Evolutionary conservation across 306 rosid genomes (phyloP).

Genomic region (Spatholobus suberectus): DNA sequence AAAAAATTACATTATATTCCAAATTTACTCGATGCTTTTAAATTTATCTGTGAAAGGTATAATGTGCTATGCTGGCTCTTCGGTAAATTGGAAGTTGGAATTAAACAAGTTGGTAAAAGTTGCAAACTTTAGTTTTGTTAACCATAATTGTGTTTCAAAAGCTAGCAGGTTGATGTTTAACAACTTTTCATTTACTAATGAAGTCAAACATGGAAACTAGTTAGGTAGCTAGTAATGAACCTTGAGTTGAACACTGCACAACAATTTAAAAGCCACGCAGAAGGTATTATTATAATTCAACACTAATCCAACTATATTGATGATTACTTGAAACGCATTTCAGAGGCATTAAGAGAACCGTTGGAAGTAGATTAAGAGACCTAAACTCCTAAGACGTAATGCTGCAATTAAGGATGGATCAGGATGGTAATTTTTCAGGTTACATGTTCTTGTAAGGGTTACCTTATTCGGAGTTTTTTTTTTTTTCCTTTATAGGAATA

Average conservation of each 20-base stretch:
- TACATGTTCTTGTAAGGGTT: too few species aligned
- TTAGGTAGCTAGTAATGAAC: constrained; percentile 5
- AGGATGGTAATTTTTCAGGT: neutral
- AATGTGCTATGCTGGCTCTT: neutral
- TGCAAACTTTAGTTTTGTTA: neutral
- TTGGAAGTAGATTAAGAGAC: neutral
- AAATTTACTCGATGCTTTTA: neutral
- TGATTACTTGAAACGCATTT: neutral
- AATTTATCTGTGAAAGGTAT: neutral
- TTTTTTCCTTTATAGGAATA: too few species aligned
- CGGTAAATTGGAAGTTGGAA: neutral
- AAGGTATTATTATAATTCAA: neutral
- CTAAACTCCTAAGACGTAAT: neutral
- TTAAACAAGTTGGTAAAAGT: neutral
- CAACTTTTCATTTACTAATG: neutral
- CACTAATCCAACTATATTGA: neutral
- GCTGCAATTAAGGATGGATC: neutral
- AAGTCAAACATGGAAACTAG: constrained; percentile 11
- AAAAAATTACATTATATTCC: neutral
- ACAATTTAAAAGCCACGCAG: neutral
- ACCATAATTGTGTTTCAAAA: constrained; percentile 15
- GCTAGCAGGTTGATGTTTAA: neutral
- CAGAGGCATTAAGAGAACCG: neutral
- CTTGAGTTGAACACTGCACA: neutral
- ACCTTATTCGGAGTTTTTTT: too few species aligned